Conservation (phyloP, 306 rosid species). For the Vigna mungo region DNA sequence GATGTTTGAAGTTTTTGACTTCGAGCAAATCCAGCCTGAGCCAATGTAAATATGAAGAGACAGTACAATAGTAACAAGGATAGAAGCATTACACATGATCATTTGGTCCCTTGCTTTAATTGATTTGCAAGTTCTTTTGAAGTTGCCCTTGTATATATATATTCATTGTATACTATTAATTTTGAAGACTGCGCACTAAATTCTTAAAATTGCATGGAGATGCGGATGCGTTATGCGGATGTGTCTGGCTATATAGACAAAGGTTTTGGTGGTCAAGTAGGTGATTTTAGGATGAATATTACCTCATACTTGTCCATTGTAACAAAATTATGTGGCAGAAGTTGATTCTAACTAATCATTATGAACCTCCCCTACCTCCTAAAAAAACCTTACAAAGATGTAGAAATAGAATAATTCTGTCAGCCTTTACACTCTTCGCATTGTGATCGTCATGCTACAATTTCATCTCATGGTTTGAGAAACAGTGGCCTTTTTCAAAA, state of each 20-base stretch:
- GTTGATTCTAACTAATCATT: background rate
- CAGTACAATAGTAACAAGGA: conserved; percentile 19
- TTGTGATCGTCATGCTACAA: background rate
- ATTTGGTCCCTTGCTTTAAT: conserved; percentile 16
- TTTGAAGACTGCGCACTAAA: background rate
- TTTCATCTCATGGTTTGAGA: background rate
- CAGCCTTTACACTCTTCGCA: background rate
- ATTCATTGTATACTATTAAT: conserved; percentile 32
- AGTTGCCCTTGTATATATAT: conserved; percentile 27
- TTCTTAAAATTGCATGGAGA: background rate
- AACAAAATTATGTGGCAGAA: background rate
- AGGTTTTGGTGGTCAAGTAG: background rate
- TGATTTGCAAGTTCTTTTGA: conserved; percentile 24
- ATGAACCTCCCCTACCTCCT: background rate
- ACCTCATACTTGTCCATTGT: background rate
- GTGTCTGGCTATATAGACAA: background rate
- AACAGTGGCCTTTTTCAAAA: background rate
- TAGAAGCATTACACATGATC: conserved; percentile 29
- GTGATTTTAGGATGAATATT: background rate
- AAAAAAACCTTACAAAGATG: background rate
- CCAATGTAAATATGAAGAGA: conserved; percentile 49
- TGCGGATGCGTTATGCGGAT: background rate
- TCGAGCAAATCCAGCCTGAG: conserved; percentile 76
- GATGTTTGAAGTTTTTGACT: conserved; percentile 86
- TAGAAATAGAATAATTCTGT: background rate